Evolutionary conservation across 2,329 filamentous ascomycete species (phyloP).

Genomic region (Chrysoporthe cubensis): DNA sequence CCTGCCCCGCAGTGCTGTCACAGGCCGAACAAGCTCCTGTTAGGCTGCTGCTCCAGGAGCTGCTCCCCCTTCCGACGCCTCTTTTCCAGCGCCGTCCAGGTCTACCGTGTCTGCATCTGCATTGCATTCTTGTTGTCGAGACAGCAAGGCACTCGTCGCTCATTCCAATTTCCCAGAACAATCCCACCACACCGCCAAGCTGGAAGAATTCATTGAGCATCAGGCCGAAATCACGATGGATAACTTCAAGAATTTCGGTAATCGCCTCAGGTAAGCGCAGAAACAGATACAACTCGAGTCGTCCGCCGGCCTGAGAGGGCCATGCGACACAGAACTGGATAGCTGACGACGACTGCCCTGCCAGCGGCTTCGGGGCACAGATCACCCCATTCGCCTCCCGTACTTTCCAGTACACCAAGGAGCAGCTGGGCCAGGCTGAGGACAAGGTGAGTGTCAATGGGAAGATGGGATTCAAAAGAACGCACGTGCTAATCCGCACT

Average conservation of each 20-base stretch:
- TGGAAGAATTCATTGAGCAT: neutral
- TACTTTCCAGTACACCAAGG: conserved; percentile 97
- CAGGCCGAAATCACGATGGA: conserved; percentile 48
- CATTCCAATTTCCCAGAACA: neutral
- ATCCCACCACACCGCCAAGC: neutral
- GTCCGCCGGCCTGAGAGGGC: conserved; percentile 25
- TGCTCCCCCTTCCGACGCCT: conserved; percentile 2
- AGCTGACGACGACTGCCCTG: conserved; percentile 38
- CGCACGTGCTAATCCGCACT: conserved; percentile 10
- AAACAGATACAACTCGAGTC: neutral
- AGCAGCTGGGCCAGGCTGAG: conserved; percentile 91
- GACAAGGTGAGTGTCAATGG: conserved; percentile 69
- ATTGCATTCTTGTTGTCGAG: neutral
- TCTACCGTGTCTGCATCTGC: neutral
- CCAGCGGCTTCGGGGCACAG: conserved; percentile 68
- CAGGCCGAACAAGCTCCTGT: conserved; percentile 9
- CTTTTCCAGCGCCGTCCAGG: neutral
- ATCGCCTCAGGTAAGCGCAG: conserved; percentile 53
- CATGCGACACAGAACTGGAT: conserved; percentile 19
- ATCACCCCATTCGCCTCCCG: conserved; percentile 92
- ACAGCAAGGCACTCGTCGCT: conserved; percentile 18
- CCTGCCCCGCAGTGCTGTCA: conserved; percentile 7
- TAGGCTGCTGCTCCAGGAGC: conserved; percentile 11
- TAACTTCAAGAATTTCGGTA: conserved; percentile 61
- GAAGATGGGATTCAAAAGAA: neutral